Evolutionary conservation across 305 asterid genomes (phyloP).

Genomic region (Fraxinus latifolia): DNA sequence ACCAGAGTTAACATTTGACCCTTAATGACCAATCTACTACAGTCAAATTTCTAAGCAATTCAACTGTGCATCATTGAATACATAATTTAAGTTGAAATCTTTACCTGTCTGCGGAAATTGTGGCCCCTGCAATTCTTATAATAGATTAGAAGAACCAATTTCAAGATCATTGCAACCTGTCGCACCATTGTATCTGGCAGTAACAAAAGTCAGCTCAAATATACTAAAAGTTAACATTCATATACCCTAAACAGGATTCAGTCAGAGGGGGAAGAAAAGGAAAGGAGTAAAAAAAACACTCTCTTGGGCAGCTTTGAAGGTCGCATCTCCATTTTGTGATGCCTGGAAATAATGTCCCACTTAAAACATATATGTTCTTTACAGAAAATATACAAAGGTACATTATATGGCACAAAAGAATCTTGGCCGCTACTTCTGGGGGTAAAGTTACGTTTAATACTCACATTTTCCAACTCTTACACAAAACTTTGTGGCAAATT

Average conservation of each 20-base stretch:
- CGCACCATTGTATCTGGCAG: slow-evolving; percentile 76
- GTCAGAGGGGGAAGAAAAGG: not conserved
- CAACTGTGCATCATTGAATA: not conserved
- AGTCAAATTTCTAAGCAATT: slow-evolving; percentile 22
- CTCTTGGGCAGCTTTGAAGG: not conserved
- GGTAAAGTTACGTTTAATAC: not conserved
- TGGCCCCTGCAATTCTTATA: slow-evolving; percentile 84
- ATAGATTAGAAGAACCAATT: slow-evolving; percentile 76
- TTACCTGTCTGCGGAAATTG: slow-evolving; percentile 88
- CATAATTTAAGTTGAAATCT: slow-evolving; percentile 9
- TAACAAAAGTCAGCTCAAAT: not conserved
- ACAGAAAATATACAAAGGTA: not conserved
- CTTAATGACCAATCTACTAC: slow-evolving; percentile 39
- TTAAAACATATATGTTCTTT: not conserved
- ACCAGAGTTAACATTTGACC: slow-evolving; percentile 93
- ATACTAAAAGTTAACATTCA: not conserved
- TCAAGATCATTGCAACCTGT: slow-evolving; percentile 81
- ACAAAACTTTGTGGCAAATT: not conserved
- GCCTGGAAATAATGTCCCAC: not conserved
- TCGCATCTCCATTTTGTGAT: not conserved
- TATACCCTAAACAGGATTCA: not conserved
- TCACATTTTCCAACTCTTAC: not conserved
- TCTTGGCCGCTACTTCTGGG: not conserved
- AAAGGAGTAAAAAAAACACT: not conserved
- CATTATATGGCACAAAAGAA: not conserved